These are phyloP conservation scores for Aspergillus hancockii DNA, from an alignment of 495 filamentous ascomycete genomes.

Conservation along the genomic window DNA sequence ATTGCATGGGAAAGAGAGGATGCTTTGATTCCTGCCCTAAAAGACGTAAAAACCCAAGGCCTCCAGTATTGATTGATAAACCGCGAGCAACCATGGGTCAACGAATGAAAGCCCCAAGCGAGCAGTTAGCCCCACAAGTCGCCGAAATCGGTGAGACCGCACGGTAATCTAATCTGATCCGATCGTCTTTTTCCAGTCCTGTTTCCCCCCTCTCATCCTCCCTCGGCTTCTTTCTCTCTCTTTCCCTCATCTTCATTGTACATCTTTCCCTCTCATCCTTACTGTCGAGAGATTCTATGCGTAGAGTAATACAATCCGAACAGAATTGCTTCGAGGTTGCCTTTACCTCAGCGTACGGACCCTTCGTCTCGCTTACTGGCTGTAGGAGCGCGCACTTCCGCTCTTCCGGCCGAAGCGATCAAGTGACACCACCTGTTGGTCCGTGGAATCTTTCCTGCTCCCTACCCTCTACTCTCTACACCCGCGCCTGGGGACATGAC, in stretches of 20 bases:
- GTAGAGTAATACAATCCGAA: neutral
- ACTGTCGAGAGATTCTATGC: neutral
- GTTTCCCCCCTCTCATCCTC: constrained; percentile 12
- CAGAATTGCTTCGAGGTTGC: neutral
- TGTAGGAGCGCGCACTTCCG: constrained; percentile 43
- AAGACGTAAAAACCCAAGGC: constrained; percentile 12
- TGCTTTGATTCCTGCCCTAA: neutral
- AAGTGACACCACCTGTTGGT: constrained; percentile 20
- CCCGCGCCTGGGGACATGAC: constrained; percentile 7
- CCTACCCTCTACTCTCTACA: constrained; percentile 6
- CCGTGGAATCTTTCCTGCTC: constrained; percentile 15
- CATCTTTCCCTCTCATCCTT: neutral
- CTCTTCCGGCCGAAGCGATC: constrained; percentile 40
- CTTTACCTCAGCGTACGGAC: neutral
- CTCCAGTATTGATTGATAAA: constrained; percentile 16
- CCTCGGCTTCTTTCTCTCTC: constrained; percentile 10
- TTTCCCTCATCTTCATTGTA: constrained; percentile 3
- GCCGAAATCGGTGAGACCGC: constrained; percentile 31
- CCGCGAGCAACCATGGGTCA: constrained; percentile 6
- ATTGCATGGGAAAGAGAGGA: neutral
- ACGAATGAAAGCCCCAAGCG: constrained; percentile 13
- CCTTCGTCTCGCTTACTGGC: constrained; percentile 34
- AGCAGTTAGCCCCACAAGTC: constrained; percentile 1
- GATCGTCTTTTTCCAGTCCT: constrained; percentile 32
- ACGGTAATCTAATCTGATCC: constrained; percentile 50